A percentile compares a stretch with the other conserved stretches of the same genome.
These are phyloP conservation scores for Heliamphora pulchella DNA, from an alignment of 179 eudicot genomes.

Conservation along the genomic window DNA sequence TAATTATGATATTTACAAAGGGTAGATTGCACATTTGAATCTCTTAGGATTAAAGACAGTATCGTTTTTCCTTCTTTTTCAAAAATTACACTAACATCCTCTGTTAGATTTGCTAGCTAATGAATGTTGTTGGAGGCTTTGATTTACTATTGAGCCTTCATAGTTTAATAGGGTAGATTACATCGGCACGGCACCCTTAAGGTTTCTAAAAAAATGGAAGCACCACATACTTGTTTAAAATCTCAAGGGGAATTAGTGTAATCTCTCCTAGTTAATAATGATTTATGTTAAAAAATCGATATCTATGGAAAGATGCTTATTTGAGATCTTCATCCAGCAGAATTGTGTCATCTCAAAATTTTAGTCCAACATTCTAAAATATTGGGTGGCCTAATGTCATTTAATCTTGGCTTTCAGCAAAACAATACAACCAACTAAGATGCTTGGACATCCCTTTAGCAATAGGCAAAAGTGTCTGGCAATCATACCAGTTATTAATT, in stretches of 20 bases:
- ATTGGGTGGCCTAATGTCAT: background rate
- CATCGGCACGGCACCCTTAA: background rate
- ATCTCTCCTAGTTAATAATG: background rate
- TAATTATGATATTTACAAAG: background rate
- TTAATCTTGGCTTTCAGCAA: background rate
- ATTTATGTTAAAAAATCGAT: background rate
- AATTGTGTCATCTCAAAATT: background rate
- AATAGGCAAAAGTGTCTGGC: background rate
- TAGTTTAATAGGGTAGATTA: background rate
- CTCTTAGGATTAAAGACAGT: background rate
- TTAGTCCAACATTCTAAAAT: background rate
- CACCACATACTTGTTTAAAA: background rate
- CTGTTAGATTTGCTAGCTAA: background rate
- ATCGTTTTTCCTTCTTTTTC: too few species aligned
- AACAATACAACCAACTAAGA: constrained; percentile 7
- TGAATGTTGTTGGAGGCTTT: background rate
- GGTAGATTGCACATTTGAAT: background rate
- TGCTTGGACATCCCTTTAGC: background rate
- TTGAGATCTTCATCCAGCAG: background rate
- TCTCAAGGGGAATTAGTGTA: background rate
- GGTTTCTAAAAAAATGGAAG: background rate
- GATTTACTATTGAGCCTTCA: background rate
- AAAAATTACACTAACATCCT: background rate
- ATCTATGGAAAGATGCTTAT: background rate
- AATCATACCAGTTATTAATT: background rate